Conservation (phyloP, 2,329 filamentous ascomycete genomes). For the Ascochyta lentis region DNA sequence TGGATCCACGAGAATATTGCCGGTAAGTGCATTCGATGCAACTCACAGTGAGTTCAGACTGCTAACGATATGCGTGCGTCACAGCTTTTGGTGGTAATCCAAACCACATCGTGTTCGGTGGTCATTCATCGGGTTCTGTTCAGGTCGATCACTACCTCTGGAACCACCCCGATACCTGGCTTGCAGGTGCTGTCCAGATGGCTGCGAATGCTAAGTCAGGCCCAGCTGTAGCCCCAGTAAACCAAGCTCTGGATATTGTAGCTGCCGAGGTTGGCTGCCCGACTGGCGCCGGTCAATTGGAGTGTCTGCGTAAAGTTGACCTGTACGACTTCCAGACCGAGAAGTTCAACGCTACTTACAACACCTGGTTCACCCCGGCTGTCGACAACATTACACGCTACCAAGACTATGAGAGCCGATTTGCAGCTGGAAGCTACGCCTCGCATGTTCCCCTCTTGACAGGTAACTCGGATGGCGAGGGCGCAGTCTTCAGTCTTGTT, state of each 20-base stretch:
- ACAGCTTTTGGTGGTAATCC: slow-evolving; percentile 51
- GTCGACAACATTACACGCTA: slow-evolving; percentile 34
- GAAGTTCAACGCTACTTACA: slow-evolving; percentile 34
- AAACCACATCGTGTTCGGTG: slow-evolving; percentile 53
- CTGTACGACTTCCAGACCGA: slow-evolving; percentile 33
- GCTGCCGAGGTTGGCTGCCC: slow-evolving; percentile 32
- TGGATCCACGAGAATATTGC: slow-evolving; percentile 48
- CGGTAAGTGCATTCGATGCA: neutral
- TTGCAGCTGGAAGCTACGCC: slow-evolving; percentile 34
- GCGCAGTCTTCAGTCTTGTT: slow-evolving; percentile 33
- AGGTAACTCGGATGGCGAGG: slow-evolving; percentile 37
- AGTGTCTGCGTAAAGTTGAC: slow-evolving; percentile 30
- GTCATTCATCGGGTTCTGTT: slow-evolving; percentile 39
- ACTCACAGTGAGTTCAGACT: neutral
- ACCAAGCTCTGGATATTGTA: slow-evolving; percentile 33
- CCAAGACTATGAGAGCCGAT: slow-evolving; percentile 29
- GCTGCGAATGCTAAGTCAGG: slow-evolving; percentile 35
- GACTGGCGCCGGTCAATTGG: slow-evolving; percentile 26
- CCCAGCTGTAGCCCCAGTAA: slow-evolving; percentile 28
- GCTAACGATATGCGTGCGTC: neutral
- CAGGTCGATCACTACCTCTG: slow-evolving; percentile 36
- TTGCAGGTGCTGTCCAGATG: slow-evolving; percentile 33
- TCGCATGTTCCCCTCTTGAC: slow-evolving; percentile 35
- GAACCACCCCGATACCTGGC: slow-evolving; percentile 32
- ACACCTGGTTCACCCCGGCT: slow-evolving; percentile 33